Percentiles rank a stretch among this genome's conserved stretches.
phyloP scores from a whole-genome alignment of 2,329 filamentous ascomycete genomes.

The Herpotrichia juniperi region DNA sequence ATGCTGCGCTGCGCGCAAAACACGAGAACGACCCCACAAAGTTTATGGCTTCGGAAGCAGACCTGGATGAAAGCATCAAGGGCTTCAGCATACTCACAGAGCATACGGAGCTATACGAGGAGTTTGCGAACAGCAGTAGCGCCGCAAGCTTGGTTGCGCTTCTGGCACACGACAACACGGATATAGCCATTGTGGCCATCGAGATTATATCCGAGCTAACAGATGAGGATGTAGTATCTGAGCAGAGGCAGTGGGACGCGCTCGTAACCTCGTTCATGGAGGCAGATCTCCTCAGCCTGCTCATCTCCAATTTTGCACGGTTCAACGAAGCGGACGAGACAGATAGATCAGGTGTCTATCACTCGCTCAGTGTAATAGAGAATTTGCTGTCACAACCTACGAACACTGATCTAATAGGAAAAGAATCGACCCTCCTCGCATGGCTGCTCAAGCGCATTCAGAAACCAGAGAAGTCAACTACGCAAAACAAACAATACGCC shows the following conservation, averaged over 20 bases:
- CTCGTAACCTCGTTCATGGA: constrained; percentile 69
- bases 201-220: constrained; percentile 90
- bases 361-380: constrained; percentile 81
- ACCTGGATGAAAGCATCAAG: constrained; percentile 88
- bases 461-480: constrained; percentile 68
- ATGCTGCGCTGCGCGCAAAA: constrained; percentile 85
- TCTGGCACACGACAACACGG: constrained; percentile 93
- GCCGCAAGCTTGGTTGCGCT: constrained; percentile 77
- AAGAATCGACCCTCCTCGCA: constrained; percentile 69
- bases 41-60: constrained; percentile 85
- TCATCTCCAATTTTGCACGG: constrained; percentile 78
- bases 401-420: constrained; percentile 74
- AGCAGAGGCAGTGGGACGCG: constrained; percentile 78
- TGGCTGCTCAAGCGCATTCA: constrained; percentile 82
- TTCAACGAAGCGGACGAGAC: constrained; percentile 75
- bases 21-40: constrained; percentile 80
- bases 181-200: constrained; percentile 90
- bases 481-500: constrained; percentile 94
- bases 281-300: constrained; percentile 73
- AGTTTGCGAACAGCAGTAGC: constrained; percentile 78
- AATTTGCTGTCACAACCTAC: constrained; percentile 76
- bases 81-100: constrained; percentile 84
- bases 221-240: constrained; percentile 87
- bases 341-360: constrained; percentile 86
- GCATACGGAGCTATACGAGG: constrained; percentile 80